Evolutionary conservation across 495 filamentous ascomycete genomes (phyloP).

Genomic region (Penicillium silybi): DNA sequence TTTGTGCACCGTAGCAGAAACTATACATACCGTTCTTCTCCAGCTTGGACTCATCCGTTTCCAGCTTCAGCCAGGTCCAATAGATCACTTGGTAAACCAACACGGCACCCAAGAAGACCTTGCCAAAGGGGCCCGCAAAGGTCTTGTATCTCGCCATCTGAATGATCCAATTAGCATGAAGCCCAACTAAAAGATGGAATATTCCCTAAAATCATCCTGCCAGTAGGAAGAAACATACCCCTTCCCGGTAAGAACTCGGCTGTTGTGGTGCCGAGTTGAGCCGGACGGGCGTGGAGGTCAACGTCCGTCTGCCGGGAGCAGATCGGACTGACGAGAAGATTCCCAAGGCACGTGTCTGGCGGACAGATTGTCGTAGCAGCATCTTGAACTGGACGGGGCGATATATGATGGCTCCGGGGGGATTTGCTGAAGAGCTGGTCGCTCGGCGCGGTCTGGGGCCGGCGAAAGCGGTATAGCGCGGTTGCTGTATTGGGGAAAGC

Average conservation of each 20-base stretch:
- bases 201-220: background rate
- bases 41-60: slow-evolving; percentile 65
- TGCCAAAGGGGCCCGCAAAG: slow-evolving; percentile 75
- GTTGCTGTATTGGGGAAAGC: background rate
- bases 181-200: background rate
- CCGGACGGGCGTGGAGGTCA: slow-evolving; percentile 13
- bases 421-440: background rate
- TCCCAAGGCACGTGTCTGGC: background rate
- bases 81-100: slow-evolving; percentile 86
- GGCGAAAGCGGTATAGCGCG: slow-evolving; percentile 17
- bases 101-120: slow-evolving; percentile 79
- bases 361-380: slow-evolving; percentile 12
- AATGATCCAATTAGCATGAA: background rate
- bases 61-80: slow-evolving; percentile 84
- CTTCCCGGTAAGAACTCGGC: slow-evolving; percentile 24
- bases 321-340: background rate
- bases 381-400: slow-evolving; percentile 3
- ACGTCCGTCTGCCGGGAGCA: slow-evolving; percentile 4
- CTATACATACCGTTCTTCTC: slow-evolving; percentile 50
- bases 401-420: background rate
- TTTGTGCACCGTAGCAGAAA: background rate
- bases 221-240: slow-evolving; percentile 12
- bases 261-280: slow-evolving; percentile 15
- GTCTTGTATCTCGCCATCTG: slow-evolving; percentile 73
- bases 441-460: slow-evolving; percentile 6